Base-by-base conservation (phyloP, 495 filamentous ascomycete genomes). In the Trichodelitschia bisporula region DNA sequence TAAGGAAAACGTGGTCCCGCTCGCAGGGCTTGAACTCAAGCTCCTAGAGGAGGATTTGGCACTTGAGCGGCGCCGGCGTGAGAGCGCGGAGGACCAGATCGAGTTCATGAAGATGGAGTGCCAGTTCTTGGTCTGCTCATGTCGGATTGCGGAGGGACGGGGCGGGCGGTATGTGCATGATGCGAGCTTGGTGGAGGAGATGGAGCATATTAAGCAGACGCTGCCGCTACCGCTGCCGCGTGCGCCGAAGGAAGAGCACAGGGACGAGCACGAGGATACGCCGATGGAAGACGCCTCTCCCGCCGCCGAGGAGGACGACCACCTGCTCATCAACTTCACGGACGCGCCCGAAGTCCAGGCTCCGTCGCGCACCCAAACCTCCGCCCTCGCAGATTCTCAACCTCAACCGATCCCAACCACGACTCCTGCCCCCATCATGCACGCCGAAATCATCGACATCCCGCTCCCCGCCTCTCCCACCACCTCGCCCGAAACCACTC, bases 71-170 rank as follows among this genome's bases (percentile, higher is more conserved):
- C 63, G 62, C 31, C 54, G 66, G 26, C 63, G 77, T 27, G 52
- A 62, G 19, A 58, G 70, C 11, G 72, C 76, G 0, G 61, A 80
- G 34, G 72, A 76, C 10, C 65, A 70, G 40, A 53, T 83, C 16
- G 62, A 82, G n/a, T 90, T 80, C 45, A 53, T 91, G 56, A 66
- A 75, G 39, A 61, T 74, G 36, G 77, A 90, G 45, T 89, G 80
- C 47, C 61, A 68, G 28, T 67, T 84, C 34, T 61, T 63, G 33
- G 63, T 63, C 45, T 86, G 77, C 51, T 50, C 67, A 1, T 77
- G 70, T 44, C 56, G 65, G 23, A 34, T 66, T 29, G 59, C 61
- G 3, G 63, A 70, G 36, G 39, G 44, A 19, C 43, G 57, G 11
- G 58, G 57, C n/a, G 44, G 37, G 11, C 38, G 42, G n/a, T 66